Evolutionary conservation across 106 monocot genomes (phyloP).

Genomic region (Iris macrosiphon): DNA sequence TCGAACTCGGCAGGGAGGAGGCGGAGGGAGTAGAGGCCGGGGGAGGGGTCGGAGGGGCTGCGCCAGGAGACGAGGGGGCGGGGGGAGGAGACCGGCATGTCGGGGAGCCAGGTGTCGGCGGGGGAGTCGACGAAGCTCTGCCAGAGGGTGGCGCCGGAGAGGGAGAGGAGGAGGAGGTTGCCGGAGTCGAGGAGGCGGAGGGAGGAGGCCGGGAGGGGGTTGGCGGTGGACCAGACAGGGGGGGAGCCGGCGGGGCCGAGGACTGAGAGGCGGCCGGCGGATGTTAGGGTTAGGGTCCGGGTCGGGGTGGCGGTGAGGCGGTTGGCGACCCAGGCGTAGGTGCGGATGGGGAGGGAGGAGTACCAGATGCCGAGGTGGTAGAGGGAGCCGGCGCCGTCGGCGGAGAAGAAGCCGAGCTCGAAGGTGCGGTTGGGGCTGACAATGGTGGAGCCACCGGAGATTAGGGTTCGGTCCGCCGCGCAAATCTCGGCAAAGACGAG

Average conservation of each 20-base stretch:
- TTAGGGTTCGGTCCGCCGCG: background rate
- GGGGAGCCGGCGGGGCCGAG: conserved; percentile 3
- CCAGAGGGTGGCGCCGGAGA: conserved; percentile 18
- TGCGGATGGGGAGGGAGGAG: conserved; percentile 50
- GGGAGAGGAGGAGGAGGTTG: conserved; percentile 38
- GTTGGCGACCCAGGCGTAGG: conserved; percentile 66
- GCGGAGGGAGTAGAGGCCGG: conserved; percentile 33
- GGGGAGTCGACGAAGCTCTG: conserved; percentile 74
- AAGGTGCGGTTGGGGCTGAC: conserved; percentile 37
- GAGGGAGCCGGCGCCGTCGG: conserved; percentile 15
- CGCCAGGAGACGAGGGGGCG: conserved; percentile 32
- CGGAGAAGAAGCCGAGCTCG: conserved; percentile 55
- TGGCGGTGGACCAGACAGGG: conserved; percentile 29
- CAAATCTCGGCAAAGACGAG: background rate
- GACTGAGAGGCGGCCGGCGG: conserved; percentile 20
- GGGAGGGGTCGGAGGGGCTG: conserved; percentile 41
- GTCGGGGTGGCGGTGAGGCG: conserved; percentile 20
- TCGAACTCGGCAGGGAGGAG: conserved; percentile 34
- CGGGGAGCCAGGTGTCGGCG: conserved; percentile 48
- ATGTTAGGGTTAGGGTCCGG: conserved; percentile 9
- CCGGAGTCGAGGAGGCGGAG: conserved; percentile 39
- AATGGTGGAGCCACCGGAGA: conserved; percentile 40
- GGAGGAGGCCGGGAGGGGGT: conserved; percentile 11
- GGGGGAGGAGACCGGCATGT: conserved; percentile 16
- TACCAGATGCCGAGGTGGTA: conserved; percentile 58